Base-by-base conservation (phyloP, 2,329 filamentous ascomycete genomes). In the Juglanconis sp. region DNA sequence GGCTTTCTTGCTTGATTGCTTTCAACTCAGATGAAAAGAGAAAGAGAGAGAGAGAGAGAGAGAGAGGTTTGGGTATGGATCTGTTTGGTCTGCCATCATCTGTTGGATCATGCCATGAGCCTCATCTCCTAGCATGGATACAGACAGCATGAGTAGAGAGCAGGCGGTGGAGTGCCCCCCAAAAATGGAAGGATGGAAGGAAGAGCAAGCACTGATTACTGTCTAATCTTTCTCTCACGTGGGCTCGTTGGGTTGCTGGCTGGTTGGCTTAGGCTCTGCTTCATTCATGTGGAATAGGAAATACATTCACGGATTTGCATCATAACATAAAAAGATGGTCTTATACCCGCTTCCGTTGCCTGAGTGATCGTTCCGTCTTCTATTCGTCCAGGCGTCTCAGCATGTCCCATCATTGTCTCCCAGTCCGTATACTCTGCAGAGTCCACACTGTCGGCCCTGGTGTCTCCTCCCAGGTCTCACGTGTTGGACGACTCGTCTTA, bases 281-380 rank as follows among this genome's bases (percentile, higher is more conserved):
- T 46, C 53, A 56, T 40, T 49, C 36, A 38, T 36, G 10, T 52
- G 32, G 49, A 52, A 36, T 52, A 53, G 49, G 53, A 62, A 24
- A 62, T 60, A 62, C 60, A 62, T 60, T 60, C 59, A 58, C 42
- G 24, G 48, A 17, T 62, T 47, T 57, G 54, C 53, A 57, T 62
- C 36, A 36, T 50, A 42, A 32, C n/a, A 40, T 30, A n/a, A 7
- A 24, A 24, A 24, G 24, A 2, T 2, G 24, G 24, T 24, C 34
- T 24, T 31, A 24, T 31, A 8, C 17, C 30, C 11, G 31, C 11
- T 24, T 17, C 15, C n/a, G n/a, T 13, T 47, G 3, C 30, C 30
- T n/a, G 42, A 13, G 3, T n/a, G 24, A 17, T 17, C 10, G 32
- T 13, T 42, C 15, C 15, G 13, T 17, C 34, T 49, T 36, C 17